These are phyloP conservation scores for Blastobotrys persicus DNA, from an alignment of 1,139 yeast species.

Conservation along the genomic window DNA sequence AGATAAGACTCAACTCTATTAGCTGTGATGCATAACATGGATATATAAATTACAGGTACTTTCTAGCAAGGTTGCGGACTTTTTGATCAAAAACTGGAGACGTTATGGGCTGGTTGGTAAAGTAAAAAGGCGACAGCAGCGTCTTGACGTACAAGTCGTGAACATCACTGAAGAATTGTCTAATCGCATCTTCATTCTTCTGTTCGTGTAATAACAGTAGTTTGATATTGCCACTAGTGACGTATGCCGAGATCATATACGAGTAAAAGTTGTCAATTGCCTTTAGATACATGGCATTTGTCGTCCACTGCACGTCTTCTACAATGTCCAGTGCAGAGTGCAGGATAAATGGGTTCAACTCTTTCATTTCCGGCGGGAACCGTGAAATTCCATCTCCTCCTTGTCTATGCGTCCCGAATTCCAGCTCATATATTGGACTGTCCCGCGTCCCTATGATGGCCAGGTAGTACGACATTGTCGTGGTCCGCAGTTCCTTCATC, in stretches of 20 bases:
- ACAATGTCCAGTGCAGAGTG: conserved; percentile 87
- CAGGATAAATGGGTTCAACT: conserved; percentile 80
- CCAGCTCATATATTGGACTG: conserved; percentile 82
- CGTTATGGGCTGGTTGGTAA: conserved; percentile 68
- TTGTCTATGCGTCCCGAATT: conserved; percentile 71
- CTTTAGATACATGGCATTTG: conserved; percentile 63
- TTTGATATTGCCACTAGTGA: conserved; percentile 81
- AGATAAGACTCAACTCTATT: no score
- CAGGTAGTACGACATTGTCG: conserved; percentile 69
- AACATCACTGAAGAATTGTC: conserved; percentile 79
- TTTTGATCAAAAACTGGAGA: conserved; percentile 75
- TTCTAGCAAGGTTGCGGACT: conserved; percentile 69
- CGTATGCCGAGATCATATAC: conserved; percentile 70
- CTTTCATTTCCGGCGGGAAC: conserved; percentile 70
- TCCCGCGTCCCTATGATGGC: conserved; percentile 87
- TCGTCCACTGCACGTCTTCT: conserved; percentile 84
- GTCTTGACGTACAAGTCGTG: conserved; percentile 88
- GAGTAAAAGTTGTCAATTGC: conserved; percentile 86
- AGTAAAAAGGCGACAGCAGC: conserved; percentile 81
- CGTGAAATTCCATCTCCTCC: conserved; percentile 60
- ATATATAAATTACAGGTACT: conserved; percentile 51
- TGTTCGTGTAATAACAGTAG: conserved; percentile 74
- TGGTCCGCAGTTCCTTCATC: neutral
- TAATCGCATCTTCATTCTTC: conserved; percentile 66
- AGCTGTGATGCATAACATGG: neutral